A percentile compares a stretch with the other conserved stretches of the same genome.
Conservation (phyloP, 2,329 filamentous ascomycete genomes). For the Proliferodiscus dingleyae region DNA sequence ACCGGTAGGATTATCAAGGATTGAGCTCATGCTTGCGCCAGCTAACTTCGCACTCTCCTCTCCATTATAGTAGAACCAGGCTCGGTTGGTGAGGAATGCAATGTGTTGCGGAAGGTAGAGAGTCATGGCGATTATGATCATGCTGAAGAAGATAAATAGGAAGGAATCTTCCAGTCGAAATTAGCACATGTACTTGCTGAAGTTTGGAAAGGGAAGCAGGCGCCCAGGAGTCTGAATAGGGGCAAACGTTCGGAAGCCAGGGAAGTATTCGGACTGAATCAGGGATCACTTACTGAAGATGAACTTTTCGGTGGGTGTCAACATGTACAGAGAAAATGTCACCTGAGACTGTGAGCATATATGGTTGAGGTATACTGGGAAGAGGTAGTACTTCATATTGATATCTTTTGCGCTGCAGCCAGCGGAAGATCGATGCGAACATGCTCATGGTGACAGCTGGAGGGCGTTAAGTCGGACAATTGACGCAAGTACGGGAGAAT, state of each 20-base stretch:
- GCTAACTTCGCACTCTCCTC: constrained; percentile 51
- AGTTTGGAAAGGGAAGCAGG: background rate
- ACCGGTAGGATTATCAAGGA: constrained; percentile 19
- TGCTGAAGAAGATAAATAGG: constrained; percentile 81
- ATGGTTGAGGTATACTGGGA: background rate
- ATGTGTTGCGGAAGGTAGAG: constrained; percentile 94
- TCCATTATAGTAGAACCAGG: constrained; percentile 93
- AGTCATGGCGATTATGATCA: constrained; percentile 79
- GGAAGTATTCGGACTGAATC: no score
- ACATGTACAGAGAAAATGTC: constrained; percentile 94
- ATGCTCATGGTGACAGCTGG: constrained; percentile 28
- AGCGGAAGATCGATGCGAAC: constrained; percentile 55
- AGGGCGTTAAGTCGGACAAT: background rate
- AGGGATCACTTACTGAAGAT: constrained; percentile 97
- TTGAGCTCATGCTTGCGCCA: constrained; percentile 15
- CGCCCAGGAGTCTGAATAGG: background rate
- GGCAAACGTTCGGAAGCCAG: constrained; percentile 1
- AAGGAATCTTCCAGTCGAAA: constrained; percentile 63
- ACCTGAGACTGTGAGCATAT: constrained; percentile 86
- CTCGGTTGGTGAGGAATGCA: constrained; percentile 72
- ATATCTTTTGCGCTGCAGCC: constrained; percentile 93
- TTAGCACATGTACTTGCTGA: constrained; percentile 1
- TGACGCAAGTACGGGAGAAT: background rate
- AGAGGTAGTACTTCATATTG: constrained; percentile 65
- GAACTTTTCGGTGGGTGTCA: constrained; percentile 92